Evolutionary conservation across 2,329 filamentous ascomycete genomes (phyloP), one percentile per base, ranked within the genome.

Genomic region (Aspergillus sp.): DNA sequence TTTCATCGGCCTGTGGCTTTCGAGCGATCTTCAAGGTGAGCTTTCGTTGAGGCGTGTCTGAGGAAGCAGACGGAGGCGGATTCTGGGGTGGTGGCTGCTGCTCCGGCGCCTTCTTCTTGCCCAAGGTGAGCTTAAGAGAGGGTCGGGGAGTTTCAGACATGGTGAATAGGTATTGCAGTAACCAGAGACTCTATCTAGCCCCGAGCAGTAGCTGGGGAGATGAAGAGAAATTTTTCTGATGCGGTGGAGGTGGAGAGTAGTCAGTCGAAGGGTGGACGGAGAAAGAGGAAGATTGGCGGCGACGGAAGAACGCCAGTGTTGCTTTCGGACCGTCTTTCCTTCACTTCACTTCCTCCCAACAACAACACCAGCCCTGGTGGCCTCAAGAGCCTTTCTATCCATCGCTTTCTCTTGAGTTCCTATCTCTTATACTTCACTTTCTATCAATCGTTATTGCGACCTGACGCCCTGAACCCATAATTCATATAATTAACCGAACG

Each of bases 81-180:
- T 37, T 31, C 33, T 54, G 47, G 27, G 52, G 44, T 27, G 47
- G 56, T 29, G 49, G 50, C 29, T 54, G 34, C 40, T 57, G 56
- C 13, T 58, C 53, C 27, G 59, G 39, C n/a, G 58, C 49, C 40
- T 64, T 63, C 43, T 63, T 62, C 49, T 70, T 70, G 47, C 61
- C 59, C 40, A 71, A 62, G 30, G 64, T 70, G 45, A 71, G 63
- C 50, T 71, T 71, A 13, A 71, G 52, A n/a, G 61, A 55, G 8
- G 62, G 64, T 34, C 62, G 58, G 31, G 58, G 56, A 27, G 59
- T 33, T 27, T 61, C 62, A 31, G 66, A 65, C 66, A 70, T 69
- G 42, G 42, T 54, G 55, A 42, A 19, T 19, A 19, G 19, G 19
- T 19, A 19, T 19, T 19, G 19, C 8, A 29, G 27, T n/a, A 9